Percentiles rank a stretch among this genome's conserved stretches.
Evolutionary conservation across 495 filamentous ascomycete species (phyloP).

Genomic region (Hypoxylon fuscum): DNA sequence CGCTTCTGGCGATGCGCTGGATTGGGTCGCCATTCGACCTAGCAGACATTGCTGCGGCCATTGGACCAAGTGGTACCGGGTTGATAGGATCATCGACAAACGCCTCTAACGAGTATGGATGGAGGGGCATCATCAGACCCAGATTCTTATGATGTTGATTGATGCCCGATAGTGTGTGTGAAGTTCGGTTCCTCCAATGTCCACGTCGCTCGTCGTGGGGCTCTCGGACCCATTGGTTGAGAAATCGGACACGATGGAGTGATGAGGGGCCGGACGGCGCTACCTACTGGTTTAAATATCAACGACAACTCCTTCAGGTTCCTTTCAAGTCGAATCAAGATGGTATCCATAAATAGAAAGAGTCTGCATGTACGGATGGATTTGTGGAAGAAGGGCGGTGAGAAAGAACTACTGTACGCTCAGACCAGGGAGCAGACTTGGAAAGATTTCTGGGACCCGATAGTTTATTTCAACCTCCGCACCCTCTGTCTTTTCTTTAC

Average conservation of each 20-base stretch:
- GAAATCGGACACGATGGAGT: conserved; percentile 12
- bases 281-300: neutral
- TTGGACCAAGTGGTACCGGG: conserved; percentile 12
- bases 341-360: conserved; percentile 5
- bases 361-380: conserved; percentile 15
- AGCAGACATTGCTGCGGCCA: conserved; percentile 2
- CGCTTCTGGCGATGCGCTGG: neutral
- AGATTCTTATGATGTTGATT: conserved; percentile 5
- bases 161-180: conserved; percentile 12
- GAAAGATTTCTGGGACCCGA: conserved; percentile 7
- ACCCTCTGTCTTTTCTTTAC: neutral
- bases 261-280: neutral
- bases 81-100: conserved; percentile 8
- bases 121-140: neutral
- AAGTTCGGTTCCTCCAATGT: conserved; percentile 35
- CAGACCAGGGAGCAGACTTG: conserved; percentile 25
- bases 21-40: too few species aligned
- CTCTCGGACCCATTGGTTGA: conserved; percentile 23
- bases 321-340: neutral
- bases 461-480: conserved; percentile 29
- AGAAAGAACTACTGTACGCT: conserved; percentile 21
- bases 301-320: neutral
- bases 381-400: conserved; percentile 28
- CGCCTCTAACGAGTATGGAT: neutral
- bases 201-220: conserved; percentile 27